These are phyloP conservation scores for Rhododendron ovatum DNA, from an alignment of 148 eudicot genomes.

Conservation along the genomic window DNA sequence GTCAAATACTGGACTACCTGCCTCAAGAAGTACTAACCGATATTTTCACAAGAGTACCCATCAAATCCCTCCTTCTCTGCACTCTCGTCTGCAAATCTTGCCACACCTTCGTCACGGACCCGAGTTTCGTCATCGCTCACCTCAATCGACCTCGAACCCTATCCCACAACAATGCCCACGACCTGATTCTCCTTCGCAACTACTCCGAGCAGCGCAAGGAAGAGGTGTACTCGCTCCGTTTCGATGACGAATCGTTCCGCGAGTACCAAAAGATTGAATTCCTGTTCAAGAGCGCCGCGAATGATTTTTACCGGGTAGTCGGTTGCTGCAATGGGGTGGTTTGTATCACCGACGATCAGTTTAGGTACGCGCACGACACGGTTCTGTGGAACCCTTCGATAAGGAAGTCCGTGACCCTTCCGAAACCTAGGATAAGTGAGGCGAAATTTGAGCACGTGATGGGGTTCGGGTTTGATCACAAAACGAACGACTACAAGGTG, in stretches of 20 bases:
- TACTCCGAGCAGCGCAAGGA: too few species aligned
- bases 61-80: not conserved
- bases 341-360: constrained; percentile 22
- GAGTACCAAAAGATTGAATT: not conserved
- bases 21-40: not conserved
- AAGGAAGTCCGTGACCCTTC: constrained; percentile 15
- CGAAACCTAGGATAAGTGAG: constrained; percentile 4
- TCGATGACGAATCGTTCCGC: not conserved
- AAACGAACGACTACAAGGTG: constrained; percentile 23
- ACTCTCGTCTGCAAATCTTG: not conserved
- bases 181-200: not conserved
- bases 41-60: not conserved
- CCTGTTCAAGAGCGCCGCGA: not conserved
- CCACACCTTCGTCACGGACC: not conserved
- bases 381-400: constrained; percentile 34
- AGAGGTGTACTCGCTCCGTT: not conserved
- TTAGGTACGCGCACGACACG: not conserved
- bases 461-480: constrained; percentile 33
- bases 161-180: not conserved
- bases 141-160: not conserved
- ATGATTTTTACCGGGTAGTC: constrained; percentile 14
- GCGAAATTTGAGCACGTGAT: constrained; percentile 1
- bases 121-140: not conserved
- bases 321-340: constrained; percentile 31
- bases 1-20: not conserved